Conservation (phyloP, 148 eudicot species). For the Talinum fruticosum region DNA sequence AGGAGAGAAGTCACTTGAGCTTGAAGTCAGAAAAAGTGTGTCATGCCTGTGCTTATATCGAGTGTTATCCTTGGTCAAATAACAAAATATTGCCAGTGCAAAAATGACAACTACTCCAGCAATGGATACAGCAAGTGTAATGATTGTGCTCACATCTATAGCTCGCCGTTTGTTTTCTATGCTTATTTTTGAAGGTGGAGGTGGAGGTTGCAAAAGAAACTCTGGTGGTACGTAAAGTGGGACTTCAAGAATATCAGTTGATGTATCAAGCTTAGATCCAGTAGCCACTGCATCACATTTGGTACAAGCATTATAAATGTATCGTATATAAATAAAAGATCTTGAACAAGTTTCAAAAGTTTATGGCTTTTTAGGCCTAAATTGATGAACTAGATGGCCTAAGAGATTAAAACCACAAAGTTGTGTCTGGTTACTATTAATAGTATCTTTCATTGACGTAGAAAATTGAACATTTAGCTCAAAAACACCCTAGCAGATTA, state of each 20-base stretch:
- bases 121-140: conserved; percentile 27
- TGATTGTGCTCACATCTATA: conserved; percentile 17
- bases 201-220: conserved; percentile 21
- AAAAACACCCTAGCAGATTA: too few species aligned
- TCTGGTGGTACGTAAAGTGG: conserved; percentile 22
- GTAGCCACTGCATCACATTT: conserved; percentile 15
- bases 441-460: too few species aligned
- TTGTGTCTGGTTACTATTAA: too few species aligned
- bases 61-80: conserved; percentile 23
- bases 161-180: conserved; percentile 9
- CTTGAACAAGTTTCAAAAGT: too few species aligned
- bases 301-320: conserved; percentile 5
- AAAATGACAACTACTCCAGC: conserved; percentile 32
- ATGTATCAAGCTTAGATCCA: conserved; percentile 26
- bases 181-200: conserved; percentile 6
- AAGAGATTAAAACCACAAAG: too few species aligned
- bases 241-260: conserved; percentile 19
- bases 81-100: conserved; percentile 37
- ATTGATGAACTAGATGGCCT: too few species aligned
- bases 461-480: too few species aligned
- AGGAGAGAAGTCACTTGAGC: conserved; percentile 33
- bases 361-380: too few species aligned
- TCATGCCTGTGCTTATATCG: conserved; percentile 43
- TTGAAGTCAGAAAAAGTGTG: conserved; percentile 44
- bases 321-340: too few species aligned